Conservation (phyloP, 495 filamentous ascomycete genomes). For the Daldinia bambusicola region DNA sequence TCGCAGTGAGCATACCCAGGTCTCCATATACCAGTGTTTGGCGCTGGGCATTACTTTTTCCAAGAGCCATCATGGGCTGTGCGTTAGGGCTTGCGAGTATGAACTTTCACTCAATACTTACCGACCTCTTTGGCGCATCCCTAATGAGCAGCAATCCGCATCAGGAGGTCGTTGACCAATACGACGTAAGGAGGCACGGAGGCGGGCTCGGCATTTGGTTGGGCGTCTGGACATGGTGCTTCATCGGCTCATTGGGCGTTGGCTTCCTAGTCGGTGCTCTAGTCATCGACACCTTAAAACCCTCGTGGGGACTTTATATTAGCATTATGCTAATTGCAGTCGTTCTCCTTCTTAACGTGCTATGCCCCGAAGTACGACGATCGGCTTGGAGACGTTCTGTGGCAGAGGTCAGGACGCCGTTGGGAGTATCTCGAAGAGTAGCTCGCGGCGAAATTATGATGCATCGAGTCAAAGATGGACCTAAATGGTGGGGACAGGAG, state of each 20-base stretch:
- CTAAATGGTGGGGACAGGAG: conserved; percentile 79
- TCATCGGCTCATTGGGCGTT: conserved; percentile 71
- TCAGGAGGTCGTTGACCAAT: conserved; percentile 70
- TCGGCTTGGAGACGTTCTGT: conserved; percentile 72
- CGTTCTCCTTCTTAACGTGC: conserved; percentile 70
- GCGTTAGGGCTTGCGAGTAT: conserved; percentile 78
- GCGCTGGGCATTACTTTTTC: conserved; percentile 68
- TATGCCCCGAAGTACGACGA: conserved; percentile 72
- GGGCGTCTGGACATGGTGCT: conserved; percentile 80
- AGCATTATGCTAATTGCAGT: conserved; percentile 69
- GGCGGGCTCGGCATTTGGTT: conserved; percentile 82
- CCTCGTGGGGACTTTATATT: conserved; percentile 79
- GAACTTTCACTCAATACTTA: conserved; percentile 74
- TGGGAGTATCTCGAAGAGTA: conserved; percentile 65
- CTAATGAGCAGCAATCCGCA: conserved; percentile 76
- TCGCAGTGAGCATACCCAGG: conserved; percentile 64
- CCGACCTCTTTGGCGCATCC: conserved; percentile 78
- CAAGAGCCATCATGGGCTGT: conserved; percentile 70
- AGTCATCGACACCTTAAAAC: conserved; percentile 68
- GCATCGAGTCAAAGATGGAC: conserved; percentile 73
- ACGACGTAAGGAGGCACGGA: conserved; percentile 74
- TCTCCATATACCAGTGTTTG: conserved; percentile 67
- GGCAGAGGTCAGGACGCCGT: conserved; percentile 66
- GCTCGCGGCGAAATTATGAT: conserved; percentile 79
- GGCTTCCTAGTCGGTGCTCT: conserved; percentile 75